Evolutionary conservation across 257 asterid species (phyloP), one percentile per base, ranked within the genome.

Genomic region (Sherardia arvensis): DNA sequence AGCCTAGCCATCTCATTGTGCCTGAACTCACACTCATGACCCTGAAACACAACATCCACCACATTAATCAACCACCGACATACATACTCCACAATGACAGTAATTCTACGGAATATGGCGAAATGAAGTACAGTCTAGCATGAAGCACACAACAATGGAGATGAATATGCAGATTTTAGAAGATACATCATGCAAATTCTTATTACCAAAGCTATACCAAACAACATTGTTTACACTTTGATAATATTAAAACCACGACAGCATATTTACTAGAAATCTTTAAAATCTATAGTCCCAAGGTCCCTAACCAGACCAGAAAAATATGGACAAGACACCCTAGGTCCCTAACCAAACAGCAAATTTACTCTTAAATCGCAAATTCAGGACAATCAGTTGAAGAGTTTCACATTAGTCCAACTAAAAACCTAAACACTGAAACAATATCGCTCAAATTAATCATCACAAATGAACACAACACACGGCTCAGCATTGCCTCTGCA

Each of bases 1-100:
- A 75, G 80, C 74, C 81, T 75, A 17, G 84, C 80, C 22, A 63
- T 69, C 54, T 79, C 84, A 75, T 69, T 79, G 62, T 79, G 84
- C 65, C 81, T 76, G 72, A 65, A 75, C 47, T 79, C 81, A 30
- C 84, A 79, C 62, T 72, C 84, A 28, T 27, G n/a, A 32, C 84
- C 84, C 80, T 75, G 70, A 61, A 48, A 65, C 22, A 26, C 67
- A 72, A 47, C 59, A 53, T 25, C 67, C 12, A 68, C 20, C 34
- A 17, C 45, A n/a, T 20, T 28, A 58, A 45, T 62, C 21, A 23
- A 59, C 26, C 32, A 66, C 45, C 26, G 3, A 11, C 3, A 57
- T 7, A 8, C 47, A 38, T 27, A 26, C 10, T 11, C 49, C n/a
- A 9, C 9, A 55, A 10, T 27, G 17, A 17, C 60, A 64, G 48